Evolutionary conservation across 2,329 filamentous ascomycete species (phyloP), one percentile per base, ranked within the genome.

Genomic region (Xylariaceae sp.): DNA sequence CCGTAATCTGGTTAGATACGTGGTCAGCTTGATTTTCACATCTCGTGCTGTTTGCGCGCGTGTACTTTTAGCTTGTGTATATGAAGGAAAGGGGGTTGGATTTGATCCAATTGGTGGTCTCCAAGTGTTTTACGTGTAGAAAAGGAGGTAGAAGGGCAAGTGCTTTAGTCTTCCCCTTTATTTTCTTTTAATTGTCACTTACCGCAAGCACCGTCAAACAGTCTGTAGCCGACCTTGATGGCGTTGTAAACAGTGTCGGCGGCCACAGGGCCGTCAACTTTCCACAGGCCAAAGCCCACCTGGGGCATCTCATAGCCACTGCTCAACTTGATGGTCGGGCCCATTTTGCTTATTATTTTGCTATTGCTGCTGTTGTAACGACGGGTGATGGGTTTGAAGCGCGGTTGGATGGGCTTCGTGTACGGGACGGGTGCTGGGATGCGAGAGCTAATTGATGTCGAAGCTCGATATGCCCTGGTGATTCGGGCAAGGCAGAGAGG

Each of bases 211-310:
- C 83, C 82, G 66, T 86, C 83, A 55, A 86, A 78, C 47, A 85
- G 75, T 67, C 83, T 79, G 74, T 86, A 86, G 47, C 83, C 83
- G 54, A 76, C 75, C 77, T 85, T 86, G 77, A 86, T 85, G 71
- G 84, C 84, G 64, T 92, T 87, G 80, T 93, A 93, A 67, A 93
- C 86, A 61, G 83, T 84, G 68, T 93, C 88, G 68, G 89, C 85
- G 71, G 83, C 86, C 57, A 84, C 86, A 56, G 84, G 82, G 66
- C 88, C 88, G 73, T 85, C 84, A 65, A 94, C 88, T 79, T 94
- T 94, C 90, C 90, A 94, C 66, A 93, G 82, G 61, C 88, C 88
- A 72, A 89, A 89, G 74, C 88, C 88, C 65, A 90, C 86, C 73
- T 87, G 83, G 70, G 87, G 88, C 88, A 90, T 90, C 68, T 88